Base-by-base conservation (phyloP, 2,329 filamentous ascomycete species). In the Acephala macrosclerotiorum region DNA sequence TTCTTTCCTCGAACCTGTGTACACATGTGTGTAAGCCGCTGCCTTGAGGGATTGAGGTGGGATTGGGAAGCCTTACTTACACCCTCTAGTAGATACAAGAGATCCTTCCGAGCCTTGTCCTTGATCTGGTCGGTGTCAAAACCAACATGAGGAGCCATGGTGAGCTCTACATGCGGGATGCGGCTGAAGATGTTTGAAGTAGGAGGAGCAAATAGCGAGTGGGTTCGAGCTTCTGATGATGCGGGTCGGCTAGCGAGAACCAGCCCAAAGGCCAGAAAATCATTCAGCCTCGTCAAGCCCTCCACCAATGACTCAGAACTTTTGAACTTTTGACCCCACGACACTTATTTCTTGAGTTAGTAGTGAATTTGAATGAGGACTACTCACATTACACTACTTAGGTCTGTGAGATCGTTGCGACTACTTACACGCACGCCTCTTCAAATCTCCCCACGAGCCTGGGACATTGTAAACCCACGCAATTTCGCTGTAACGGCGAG, bases 1-100 rank as follows among this genome's bases (percentile, higher is more conserved):
- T 99, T 99, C 87, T 98, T 99, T 73, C 96, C 96, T 77, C 95
- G 92, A 71, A 98, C 93, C 96, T 99, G 76, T 53, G 68, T 61
- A 67, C 64, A 60, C 58, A 66, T 65, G 51, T 12, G 9, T 38
- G 68, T 81, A 66, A 81, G 79, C 67, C 66, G 72, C 69, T 68
- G 69, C 72, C 59, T 66, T 55, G 62, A 45, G 60, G 60, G 16
- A 33, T 56, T 51, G 45, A 51, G 25, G 38, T 56, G 38, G n/a
- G n/a, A 66, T 68, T 71, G 68, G 70, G 65, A 66, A 67, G 61
- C 70, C 72, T 75, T 77, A 92, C 94, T 88, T 91, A 99, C 96
- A 80, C 92, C 91, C 87, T 98, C 95, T 68, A 99, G 90, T 73
- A 98, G 89, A 80, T 91, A 90, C 72, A 99, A 85, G 71, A 99